A percentile compares a stretch with the other conserved stretches of the same genome.
These are phyloP conservation scores for Colletotrichum musicola DNA, from an alignment of 2,329 filamentous ascomycete genomes.

Conservation along the genomic window DNA sequence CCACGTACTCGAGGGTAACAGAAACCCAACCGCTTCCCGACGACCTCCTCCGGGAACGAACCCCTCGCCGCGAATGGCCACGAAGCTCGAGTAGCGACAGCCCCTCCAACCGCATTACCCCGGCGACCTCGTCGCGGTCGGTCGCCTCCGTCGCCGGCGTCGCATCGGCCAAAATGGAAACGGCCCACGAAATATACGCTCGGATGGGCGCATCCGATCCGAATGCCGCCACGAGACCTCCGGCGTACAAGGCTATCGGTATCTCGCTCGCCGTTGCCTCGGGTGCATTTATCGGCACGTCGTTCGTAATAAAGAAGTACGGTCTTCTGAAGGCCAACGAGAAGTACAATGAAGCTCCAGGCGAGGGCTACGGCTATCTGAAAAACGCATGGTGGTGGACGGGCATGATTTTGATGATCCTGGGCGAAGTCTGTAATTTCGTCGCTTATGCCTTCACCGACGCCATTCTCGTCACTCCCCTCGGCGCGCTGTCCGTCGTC, in stretches of 20 bases:
- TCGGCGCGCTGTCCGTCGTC: slow-evolving; percentile 92
- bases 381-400: slow-evolving; percentile 96
- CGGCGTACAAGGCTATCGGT: slow-evolving; percentile 85
- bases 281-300: slow-evolving; percentile 91
- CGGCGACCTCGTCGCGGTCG: slow-evolving; percentile 25
- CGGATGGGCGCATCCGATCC: slow-evolving; percentile 34
- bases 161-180: slow-evolving; percentile 28
- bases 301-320: slow-evolving; percentile 95
- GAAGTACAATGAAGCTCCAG: slow-evolving; percentile 95
- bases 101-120: slow-evolving; percentile 16
- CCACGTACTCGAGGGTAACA: too few species aligned
- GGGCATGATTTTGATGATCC: slow-evolving; percentile 96
- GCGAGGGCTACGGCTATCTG: slow-evolving; percentile 96
- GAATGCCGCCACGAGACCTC: slow-evolving; percentile 54
- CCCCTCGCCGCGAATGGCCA: slow-evolving; percentile 19
- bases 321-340: slow-evolving; percentile 92
- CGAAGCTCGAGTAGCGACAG: slow-evolving; percentile 24
- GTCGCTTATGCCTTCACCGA: slow-evolving; percentile 97
- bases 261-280: slow-evolving; percentile 88
- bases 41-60: neutral
- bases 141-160: slow-evolving; percentile 30
- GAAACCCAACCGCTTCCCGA: neutral
- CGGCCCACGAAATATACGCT: slow-evolving; percentile 37
- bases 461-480: slow-evolving; percentile 92
- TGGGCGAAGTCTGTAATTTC: slow-evolving; percentile 97